Conservation (phyloP, 2,329 filamentous ascomycete species). For the Alternaria longipes region DNA sequence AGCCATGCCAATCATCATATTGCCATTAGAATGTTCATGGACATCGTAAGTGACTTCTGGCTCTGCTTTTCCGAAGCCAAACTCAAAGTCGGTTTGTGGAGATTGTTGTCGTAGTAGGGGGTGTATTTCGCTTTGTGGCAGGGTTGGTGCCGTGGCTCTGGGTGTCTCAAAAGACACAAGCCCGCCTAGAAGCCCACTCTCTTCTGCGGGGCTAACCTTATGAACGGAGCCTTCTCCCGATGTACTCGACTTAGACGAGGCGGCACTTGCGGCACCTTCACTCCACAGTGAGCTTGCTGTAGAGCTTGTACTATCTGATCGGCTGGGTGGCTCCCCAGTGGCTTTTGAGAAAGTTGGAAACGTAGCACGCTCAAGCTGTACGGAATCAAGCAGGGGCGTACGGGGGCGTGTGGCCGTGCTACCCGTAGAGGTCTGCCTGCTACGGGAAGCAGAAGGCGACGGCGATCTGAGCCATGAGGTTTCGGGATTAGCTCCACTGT, state of each 20-base stretch:
- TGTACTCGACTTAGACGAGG: constrained; percentile 43
- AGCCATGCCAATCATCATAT: constrained; percentile 23
- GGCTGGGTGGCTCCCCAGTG: constrained; percentile 24
- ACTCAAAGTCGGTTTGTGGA: constrained; percentile 15
- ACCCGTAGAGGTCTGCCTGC: constrained; percentile 19
- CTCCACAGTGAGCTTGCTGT: constrained; percentile 42
- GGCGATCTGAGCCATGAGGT: constrained; percentile 32
- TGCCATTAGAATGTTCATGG: not conserved
- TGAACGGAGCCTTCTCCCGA: constrained; percentile 19
- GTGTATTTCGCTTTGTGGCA: constrained; percentile 23
- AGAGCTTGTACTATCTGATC: constrained; percentile 41
- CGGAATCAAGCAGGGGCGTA: constrained; percentile 36
- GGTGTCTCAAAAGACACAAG: constrained; percentile 34
- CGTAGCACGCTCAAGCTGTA: constrained; percentile 28
- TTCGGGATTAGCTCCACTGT: constrained; percentile 25
- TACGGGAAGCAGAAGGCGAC: constrained; percentile 24
- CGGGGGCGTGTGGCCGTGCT: constrained; percentile 25
- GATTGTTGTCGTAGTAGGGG: constrained; percentile 15
- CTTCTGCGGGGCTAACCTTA: constrained; percentile 30
- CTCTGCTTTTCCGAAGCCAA: constrained; percentile 11
- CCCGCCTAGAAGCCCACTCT: constrained; percentile 41
- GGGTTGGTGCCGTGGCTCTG: constrained; percentile 3
- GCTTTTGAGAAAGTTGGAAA: constrained; percentile 3
- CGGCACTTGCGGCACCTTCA: constrained; percentile 35
- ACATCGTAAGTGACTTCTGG: not conserved